phyloP scores from a whole-genome alignment of 2,329 filamentous ascomycete species.

The Sphaceloma murrayae region DNA sequence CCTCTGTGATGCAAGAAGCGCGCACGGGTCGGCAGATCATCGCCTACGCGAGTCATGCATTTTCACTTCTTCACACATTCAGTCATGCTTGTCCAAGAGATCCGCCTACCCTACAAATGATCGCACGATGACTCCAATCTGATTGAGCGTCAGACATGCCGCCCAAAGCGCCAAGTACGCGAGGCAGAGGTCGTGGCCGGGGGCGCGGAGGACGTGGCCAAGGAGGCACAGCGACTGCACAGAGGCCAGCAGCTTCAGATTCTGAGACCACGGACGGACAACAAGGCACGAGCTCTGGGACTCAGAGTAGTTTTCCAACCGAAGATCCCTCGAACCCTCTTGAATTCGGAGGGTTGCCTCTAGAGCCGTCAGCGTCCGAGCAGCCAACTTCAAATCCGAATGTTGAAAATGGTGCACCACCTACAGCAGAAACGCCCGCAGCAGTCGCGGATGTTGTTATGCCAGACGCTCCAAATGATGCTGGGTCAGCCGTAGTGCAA shows the following conservation, averaged over 20 bases:
- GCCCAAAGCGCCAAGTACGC: conserved; percentile 16
- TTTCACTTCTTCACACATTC: conserved; percentile 15
- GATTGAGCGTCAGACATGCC: conserved; percentile 17
- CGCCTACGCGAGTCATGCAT: conserved; percentile 10
- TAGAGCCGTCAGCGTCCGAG: background rate
- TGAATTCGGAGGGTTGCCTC: conserved; percentile 1
- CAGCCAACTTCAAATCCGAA: too few relatives aligned
- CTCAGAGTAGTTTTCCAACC: background rate
- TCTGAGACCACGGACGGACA: background rate
- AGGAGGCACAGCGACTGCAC: conserved; percentile 6
- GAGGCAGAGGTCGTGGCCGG: conserved; percentile 16
- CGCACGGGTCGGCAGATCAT: too few relatives aligned
- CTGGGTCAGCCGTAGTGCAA: too few relatives aligned
- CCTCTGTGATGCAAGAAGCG: too few relatives aligned
- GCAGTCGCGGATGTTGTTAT: background rate
- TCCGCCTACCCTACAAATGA: background rate
- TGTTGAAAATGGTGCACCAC: background rate
- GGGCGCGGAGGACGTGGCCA: conserved; percentile 17
- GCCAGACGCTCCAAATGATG: background rate
- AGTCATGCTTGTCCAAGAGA: too few relatives aligned
- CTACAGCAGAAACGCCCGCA: background rate
- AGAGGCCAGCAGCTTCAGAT: background rate
- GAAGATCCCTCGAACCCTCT: conserved; percentile 6
- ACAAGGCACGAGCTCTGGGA: background rate
- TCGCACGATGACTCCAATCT: conserved; percentile 4